phyloP scores from a whole-genome alignment of 202 grass and related monocot genomes.

The Cymbopogon flexuosus region DNA sequence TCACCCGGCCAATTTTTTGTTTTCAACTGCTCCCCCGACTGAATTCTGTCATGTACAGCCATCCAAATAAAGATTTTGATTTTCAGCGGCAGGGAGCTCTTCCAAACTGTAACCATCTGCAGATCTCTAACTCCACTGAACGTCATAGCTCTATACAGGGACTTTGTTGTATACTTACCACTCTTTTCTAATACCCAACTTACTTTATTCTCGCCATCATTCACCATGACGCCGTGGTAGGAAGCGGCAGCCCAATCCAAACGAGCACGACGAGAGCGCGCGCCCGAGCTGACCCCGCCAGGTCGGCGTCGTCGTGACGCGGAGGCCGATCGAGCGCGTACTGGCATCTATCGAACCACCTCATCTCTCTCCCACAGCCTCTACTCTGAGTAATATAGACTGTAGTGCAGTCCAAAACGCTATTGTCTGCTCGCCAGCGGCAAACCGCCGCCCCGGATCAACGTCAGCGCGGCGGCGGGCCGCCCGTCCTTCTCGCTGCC shows the following conservation, averaged over 20 bases:
- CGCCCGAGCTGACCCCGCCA: background rate
- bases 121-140: too few relatives aligned
- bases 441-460: background rate
- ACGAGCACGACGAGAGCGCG: background rate
- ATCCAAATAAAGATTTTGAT: too few relatives aligned
- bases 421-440: background rate
- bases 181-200: too few relatives aligned
- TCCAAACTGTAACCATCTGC: too few relatives aligned
- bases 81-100: too few relatives aligned
- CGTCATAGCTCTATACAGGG: too few relatives aligned
- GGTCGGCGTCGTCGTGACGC: background rate
- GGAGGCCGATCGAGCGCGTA: background rate
- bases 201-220: background rate
- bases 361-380: too few relatives aligned
- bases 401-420: background rate
- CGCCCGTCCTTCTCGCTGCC: slow-evolving; percentile 23
- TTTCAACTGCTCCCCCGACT: too few relatives aligned
- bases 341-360: background rate
- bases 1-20: too few relatives aligned
- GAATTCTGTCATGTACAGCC: too few relatives aligned
- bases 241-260: background rate
- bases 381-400: too few relatives aligned
- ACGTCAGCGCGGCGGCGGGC: background rate
- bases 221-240: background rate
- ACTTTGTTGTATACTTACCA: too few relatives aligned